Conservation (phyloP, 2,329 filamentous ascomycete species). For the Penicillium sp. region DNA sequence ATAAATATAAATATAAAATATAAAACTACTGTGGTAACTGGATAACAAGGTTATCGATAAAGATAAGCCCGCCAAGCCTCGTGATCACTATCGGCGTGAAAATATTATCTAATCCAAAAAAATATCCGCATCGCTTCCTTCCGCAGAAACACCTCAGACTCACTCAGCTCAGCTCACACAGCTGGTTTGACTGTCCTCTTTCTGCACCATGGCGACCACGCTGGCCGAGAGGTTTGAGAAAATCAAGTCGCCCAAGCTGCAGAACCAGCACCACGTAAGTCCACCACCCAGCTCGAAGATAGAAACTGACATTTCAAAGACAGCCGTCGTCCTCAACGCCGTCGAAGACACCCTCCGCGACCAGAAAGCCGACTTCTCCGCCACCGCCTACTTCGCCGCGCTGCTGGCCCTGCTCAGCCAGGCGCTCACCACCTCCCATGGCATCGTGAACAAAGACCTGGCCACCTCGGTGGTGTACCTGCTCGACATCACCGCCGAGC, state of each 20-base stretch:
- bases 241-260: conserved; percentile 92
- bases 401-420: conserved; percentile 82
- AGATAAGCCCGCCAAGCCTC: conserved; percentile 24
- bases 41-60: conserved; percentile 22
- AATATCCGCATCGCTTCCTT: conserved; percentile 16
- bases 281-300: neutral
- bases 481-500: conserved; percentile 84
- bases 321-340: conserved; percentile 75
- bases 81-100: conserved; percentile 31
- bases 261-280: conserved; percentile 86
- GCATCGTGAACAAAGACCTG: conserved; percentile 73
- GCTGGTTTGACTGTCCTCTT: conserved; percentile 15
- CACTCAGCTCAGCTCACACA: conserved; percentile 16
- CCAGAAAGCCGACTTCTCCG: conserved; percentile 75
- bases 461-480: conserved; percentile 88
- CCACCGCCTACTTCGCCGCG: conserved; percentile 95
- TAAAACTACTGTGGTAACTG: no score
- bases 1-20: no score
- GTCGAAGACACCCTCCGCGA: conserved; percentile 90
- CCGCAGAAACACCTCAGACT: neutral
- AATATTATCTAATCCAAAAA: conserved; percentile 22
- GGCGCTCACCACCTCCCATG: conserved; percentile 59
- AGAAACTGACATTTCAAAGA: conserved; percentile 16
- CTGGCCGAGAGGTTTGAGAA: conserved; percentile 92
- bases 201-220: conserved; percentile 52